Conservation (phyloP, 345 rosid genomes). For the Boechera retrofracta region DNA sequence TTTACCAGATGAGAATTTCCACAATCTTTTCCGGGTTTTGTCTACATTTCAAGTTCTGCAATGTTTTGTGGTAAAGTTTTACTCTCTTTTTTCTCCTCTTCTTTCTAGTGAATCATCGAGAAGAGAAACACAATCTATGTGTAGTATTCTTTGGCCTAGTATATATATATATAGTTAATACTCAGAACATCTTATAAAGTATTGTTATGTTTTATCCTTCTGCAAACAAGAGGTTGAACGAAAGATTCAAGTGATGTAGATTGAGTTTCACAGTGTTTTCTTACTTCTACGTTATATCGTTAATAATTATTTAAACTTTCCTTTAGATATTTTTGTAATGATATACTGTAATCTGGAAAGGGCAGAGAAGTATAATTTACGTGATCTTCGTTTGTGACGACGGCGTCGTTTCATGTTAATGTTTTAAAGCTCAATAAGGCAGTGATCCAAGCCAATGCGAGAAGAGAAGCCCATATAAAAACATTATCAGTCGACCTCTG, state of each 20-base stretch:
- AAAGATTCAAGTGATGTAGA: constrained; percentile 14
- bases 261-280: constrained; percentile 6
- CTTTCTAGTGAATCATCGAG: constrained; percentile 21
- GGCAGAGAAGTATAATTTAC: no score
- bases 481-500: no score
- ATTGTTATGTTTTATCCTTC: not conserved
- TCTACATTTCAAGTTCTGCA: constrained; percentile 31
- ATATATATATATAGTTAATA: constrained; percentile 26
- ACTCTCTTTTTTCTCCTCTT: not conserved
- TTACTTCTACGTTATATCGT: not conserved
- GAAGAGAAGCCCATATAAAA: no score
- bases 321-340: no score
- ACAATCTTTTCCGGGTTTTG: constrained; percentile 2
- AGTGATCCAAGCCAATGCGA: no score
- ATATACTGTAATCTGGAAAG: no score
- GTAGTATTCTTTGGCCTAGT: constrained; percentile 30
- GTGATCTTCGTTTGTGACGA: no score
- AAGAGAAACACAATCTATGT: constrained; percentile 13
- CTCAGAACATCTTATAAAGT: constrained; percentile 6
- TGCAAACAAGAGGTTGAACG: constrained; percentile 2
- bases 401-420: no score
- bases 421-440: no score
- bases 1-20: constrained; percentile 24
- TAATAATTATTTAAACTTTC: no score
- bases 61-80: constrained; percentile 33